Conservation (phyloP, 768 basidiomycete species). For the Xerocomus potaroensis region DNA sequence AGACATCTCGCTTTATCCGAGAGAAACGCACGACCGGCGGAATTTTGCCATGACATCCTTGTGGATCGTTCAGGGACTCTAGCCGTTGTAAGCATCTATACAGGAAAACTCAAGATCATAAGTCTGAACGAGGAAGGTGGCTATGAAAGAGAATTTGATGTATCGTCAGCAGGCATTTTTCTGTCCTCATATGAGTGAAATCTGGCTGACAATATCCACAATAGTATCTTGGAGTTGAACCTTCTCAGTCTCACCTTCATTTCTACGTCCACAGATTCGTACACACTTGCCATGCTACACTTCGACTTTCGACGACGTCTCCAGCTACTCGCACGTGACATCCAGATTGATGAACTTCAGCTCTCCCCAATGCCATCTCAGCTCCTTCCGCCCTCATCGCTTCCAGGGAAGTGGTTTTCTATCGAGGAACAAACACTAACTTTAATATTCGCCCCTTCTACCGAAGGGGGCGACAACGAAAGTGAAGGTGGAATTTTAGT, state of each 20-base stretch:
- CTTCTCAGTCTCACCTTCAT: slow-evolving; percentile 66
- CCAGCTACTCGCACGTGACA: slow-evolving; percentile 60
- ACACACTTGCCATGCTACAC: slow-evolving; percentile 63
- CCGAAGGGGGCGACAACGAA: slow-evolving; percentile 23
- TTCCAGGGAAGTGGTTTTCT: slow-evolving; percentile 45
- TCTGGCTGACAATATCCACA: slow-evolving; percentile 2
- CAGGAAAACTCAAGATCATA: slow-evolving; percentile 66
- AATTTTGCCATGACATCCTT: slow-evolving; percentile 67
- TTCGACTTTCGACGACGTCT: slow-evolving; percentile 57
- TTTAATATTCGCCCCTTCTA: slow-evolving; percentile 35
- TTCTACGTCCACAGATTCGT: slow-evolving; percentile 35
- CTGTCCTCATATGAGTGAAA: not conserved
- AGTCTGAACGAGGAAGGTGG: slow-evolving; percentile 47
- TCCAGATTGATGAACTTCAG: slow-evolving; percentile 40
- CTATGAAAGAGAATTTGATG: slow-evolving; percentile 55
- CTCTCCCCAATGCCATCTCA: slow-evolving; percentile 48
- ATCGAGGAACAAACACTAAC: slow-evolving; percentile 37
- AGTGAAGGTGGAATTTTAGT: slow-evolving; percentile 68
- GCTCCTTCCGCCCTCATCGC: slow-evolving; percentile 47
- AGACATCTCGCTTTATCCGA: slow-evolving; percentile 54
- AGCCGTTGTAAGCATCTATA: slow-evolving; percentile 62
- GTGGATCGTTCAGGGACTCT: slow-evolving; percentile 60
- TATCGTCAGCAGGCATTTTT: slow-evolving; percentile 44
- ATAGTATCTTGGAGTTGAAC: slow-evolving; percentile 62
- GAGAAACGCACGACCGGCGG: slow-evolving; percentile 53